A percentile compares a stretch with the other conserved stretches of the same genome.
Evolutionary conservation across 1,139 yeast genomes (phyloP).

Genomic region (Hanseniaspora uvarum): DNA sequence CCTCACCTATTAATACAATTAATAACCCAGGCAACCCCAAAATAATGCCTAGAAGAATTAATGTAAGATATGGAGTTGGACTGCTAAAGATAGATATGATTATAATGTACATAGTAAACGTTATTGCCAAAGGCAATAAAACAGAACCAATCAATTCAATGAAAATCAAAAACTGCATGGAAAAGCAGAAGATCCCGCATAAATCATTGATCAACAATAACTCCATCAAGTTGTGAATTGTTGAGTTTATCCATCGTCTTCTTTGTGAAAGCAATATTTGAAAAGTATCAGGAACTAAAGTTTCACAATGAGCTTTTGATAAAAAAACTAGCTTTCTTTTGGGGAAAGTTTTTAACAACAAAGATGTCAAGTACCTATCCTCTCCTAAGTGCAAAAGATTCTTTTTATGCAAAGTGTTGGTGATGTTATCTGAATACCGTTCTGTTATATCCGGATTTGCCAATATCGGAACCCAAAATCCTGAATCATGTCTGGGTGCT

Average conservation of each 20-base stretch:
- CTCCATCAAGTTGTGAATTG: slow-evolving; percentile 91
- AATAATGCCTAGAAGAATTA: slow-evolving; percentile 67
- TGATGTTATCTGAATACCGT: slow-evolving; percentile 80
- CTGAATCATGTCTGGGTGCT: slow-evolving; percentile 81
- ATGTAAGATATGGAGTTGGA: slow-evolving; percentile 76
- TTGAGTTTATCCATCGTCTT: slow-evolving; percentile 97
- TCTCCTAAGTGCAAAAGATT: slow-evolving; percentile 84
- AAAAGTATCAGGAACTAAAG: slow-evolving; percentile 79
- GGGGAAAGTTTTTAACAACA: slow-evolving; percentile 89
- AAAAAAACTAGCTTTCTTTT: slow-evolving; percentile 85
- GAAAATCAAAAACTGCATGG: slow-evolving; percentile 89
- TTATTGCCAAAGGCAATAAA: slow-evolving; percentile 84
- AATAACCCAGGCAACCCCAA: slow-evolving; percentile 84
- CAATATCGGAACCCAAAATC: slow-evolving; percentile 92
- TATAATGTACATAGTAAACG: slow-evolving; percentile 75
- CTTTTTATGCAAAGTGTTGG: slow-evolving; percentile 80
- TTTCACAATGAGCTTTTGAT: slow-evolving; percentile 92
- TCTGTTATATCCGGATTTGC: slow-evolving; percentile 96
- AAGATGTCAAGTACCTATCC: slow-evolving; percentile 77
- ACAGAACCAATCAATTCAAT: slow-evolving; percentile 85
- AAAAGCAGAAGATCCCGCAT: slow-evolving; percentile 94
- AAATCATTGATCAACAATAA: slow-evolving; percentile 76
- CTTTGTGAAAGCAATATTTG: slow-evolving; percentile 80
- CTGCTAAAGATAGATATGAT: slow-evolving; percentile 62
- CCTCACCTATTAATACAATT: slow-evolving; percentile 79